Conservation (phyloP, 768 basidiomycete species). For the Austroboletus eburneus region DNA sequence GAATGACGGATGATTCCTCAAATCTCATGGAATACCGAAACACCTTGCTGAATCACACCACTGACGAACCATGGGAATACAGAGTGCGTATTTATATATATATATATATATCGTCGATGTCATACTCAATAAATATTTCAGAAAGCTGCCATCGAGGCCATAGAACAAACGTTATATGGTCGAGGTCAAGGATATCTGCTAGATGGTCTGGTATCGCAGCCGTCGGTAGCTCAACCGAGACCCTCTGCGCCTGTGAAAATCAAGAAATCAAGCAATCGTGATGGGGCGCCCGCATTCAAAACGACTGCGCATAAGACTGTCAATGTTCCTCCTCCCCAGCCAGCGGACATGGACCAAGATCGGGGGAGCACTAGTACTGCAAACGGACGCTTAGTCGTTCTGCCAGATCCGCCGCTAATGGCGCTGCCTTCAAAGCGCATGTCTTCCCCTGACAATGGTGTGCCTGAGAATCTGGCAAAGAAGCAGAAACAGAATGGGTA, state of each 20-base stretch:
- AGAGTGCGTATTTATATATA: conserved; percentile 48
- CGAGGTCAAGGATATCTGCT: conserved; percentile 57
- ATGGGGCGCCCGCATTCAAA: conserved; percentile 1
- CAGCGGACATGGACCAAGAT: background rate
- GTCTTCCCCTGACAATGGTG: conserved; percentile 28
- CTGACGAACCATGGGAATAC: conserved; percentile 62
- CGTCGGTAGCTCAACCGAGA: no score
- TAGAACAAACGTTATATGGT: conserved; percentile 57
- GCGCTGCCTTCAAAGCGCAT: conserved; percentile 35
- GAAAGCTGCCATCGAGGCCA: conserved; percentile 63
- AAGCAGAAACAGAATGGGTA: conserved; percentile 31
- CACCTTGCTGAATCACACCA: conserved; percentile 59
- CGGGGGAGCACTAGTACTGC: background rate
- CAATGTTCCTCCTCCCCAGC: background rate
- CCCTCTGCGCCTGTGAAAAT: conserved; percentile 13
- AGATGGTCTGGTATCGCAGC: conserved; percentile 47
- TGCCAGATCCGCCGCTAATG: background rate
- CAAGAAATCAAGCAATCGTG: background rate
- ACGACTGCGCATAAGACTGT: background rate
- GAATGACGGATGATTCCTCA: conserved; percentile 61
- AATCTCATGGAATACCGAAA: conserved; percentile 67
- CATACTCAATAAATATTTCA: conserved; percentile 25
- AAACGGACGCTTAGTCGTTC: background rate
- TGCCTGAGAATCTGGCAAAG: conserved; percentile 31
- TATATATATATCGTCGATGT: background rate